These are phyloP conservation scores for Flaveria brownii DNA, from an alignment of 129 eudicot genomes.

Conservation along the genomic window DNA sequence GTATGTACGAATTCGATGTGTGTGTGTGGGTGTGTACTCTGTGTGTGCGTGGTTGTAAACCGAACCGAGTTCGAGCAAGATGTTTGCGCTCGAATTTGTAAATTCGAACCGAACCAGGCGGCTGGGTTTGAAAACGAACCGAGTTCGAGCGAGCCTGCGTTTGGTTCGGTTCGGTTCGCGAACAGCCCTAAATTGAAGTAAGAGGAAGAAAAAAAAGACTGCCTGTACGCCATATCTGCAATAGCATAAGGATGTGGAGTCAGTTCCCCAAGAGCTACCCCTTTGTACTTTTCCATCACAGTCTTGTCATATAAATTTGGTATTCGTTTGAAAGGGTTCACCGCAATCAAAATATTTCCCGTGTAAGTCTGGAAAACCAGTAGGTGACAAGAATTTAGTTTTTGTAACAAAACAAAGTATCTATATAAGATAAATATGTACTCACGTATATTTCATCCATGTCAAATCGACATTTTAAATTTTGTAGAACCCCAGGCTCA, in stretches of 20 bases:
- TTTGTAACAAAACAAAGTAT: background rate
- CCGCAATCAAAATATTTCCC: conserved; percentile 87
- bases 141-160: too few relatives aligned
- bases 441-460: conserved; percentile 83
- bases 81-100: too few relatives aligned
- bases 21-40: too few relatives aligned
- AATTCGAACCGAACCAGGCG: too few relatives aligned
- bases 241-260: conserved; percentile 91
- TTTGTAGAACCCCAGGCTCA: conserved; percentile 85
- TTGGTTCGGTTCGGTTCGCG: too few relatives aligned
- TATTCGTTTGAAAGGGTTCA: conserved; percentile 80
- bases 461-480: conserved; percentile 67
- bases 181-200: background rate
- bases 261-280: conserved; percentile 72
- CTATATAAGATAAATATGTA: conserved; percentile 22
- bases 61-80: too few relatives aligned
- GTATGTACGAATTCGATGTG: too few relatives aligned
- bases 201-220: conserved; percentile 19
- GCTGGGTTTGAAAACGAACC: too few relatives aligned
- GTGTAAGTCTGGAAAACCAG: conserved; percentile 78
- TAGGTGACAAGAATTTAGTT: conserved; percentile 16
- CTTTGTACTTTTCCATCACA: conserved; percentile 75
- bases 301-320: conserved; percentile 65
- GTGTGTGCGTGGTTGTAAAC: too few relatives aligned
- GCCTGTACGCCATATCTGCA: conserved; percentile 93